phyloP scores from a whole-genome alignment of 202 grass and related monocot species.

The Panicum hallii region DNA sequence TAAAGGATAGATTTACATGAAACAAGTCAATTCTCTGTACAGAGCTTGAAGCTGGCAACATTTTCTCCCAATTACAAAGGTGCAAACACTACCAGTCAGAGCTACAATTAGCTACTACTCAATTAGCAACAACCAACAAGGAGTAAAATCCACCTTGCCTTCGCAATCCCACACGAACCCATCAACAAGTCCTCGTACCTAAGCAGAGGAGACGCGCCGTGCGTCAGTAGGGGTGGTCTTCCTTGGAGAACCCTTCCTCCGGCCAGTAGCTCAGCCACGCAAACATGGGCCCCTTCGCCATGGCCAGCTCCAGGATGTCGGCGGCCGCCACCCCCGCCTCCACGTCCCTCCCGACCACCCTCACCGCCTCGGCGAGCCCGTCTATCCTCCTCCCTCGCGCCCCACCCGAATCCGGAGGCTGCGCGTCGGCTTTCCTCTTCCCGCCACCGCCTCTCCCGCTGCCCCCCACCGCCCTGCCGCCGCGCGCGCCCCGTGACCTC shows the following conservation, averaged over 20 bases:
- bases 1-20: neutral
- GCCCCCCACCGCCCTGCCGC: neutral
- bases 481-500: neutral
- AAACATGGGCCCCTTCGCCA: constrained; percentile 57
- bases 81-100: neutral
- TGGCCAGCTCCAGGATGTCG: constrained; percentile 57
- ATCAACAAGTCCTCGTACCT: neutral
- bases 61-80: neutral
- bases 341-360: constrained; percentile 2
- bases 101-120: neutral
- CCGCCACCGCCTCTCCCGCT: neutral
- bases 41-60: neutral
- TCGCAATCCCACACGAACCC: neutral
- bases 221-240: constrained; percentile 44
- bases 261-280: constrained; percentile 60
- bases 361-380: constrained; percentile 32
- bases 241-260: constrained; percentile 43
- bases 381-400: neutral
- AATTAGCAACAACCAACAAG: neutral
- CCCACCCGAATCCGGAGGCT: neutral
- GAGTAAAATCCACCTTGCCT: neutral
- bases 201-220: neutral
- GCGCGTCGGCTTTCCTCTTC: neutral
- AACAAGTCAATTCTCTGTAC: neutral
- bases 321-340: constrained; percentile 26